Evolutionary conservation across 2,329 filamentous ascomycete species (phyloP).

Genomic region (Alternaria gansuensis): DNA sequence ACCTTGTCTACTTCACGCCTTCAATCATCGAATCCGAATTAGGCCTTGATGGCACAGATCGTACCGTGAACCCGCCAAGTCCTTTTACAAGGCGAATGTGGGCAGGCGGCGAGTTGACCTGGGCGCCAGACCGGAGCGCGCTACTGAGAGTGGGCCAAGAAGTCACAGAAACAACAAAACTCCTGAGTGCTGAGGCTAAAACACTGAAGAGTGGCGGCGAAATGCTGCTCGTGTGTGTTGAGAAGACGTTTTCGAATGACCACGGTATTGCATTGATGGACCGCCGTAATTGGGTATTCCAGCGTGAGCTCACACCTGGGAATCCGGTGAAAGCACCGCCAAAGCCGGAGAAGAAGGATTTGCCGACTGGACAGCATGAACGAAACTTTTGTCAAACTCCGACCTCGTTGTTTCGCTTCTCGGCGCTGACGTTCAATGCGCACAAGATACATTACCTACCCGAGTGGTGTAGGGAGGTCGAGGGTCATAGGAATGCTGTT

Average conservation of each 20-base stretch:
- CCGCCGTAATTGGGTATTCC: constrained; percentile 50
- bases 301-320: constrained; percentile 54
- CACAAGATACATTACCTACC: constrained; percentile 89
- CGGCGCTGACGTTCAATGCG: constrained; percentile 89
- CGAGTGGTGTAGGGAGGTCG: constrained; percentile 72
- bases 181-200: constrained; percentile 58
- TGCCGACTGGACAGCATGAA: constrained; percentile 29
- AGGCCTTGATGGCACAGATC: constrained; percentile 84
- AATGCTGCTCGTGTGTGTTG: constrained; percentile 68
- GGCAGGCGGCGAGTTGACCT: constrained; percentile 82
- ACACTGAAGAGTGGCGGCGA: constrained; percentile 62
- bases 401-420: constrained; percentile 86
- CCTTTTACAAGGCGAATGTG: constrained; percentile 83
- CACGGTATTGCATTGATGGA: constrained; percentile 50
- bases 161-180: constrained; percentile 57
- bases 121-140: constrained; percentile 49
- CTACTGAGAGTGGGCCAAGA: constrained; percentile 43
- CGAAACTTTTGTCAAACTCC: constrained; percentile 72
- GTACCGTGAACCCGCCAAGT: constrained; percentile 74
- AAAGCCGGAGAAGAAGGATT: constrained; percentile 28
- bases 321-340: constrained; percentile 50
- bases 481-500: constrained; percentile 77
- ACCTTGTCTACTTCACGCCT: constrained; percentile 88
- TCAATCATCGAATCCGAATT: constrained; percentile 70
- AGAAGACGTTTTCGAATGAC: constrained; percentile 60